A percentile compares a stretch with the other conserved stretches of the same genome.
phyloP scores from a whole-genome alignment of 2,329 filamentous ascomycete species.

The Fusarium redolens region DNA sequence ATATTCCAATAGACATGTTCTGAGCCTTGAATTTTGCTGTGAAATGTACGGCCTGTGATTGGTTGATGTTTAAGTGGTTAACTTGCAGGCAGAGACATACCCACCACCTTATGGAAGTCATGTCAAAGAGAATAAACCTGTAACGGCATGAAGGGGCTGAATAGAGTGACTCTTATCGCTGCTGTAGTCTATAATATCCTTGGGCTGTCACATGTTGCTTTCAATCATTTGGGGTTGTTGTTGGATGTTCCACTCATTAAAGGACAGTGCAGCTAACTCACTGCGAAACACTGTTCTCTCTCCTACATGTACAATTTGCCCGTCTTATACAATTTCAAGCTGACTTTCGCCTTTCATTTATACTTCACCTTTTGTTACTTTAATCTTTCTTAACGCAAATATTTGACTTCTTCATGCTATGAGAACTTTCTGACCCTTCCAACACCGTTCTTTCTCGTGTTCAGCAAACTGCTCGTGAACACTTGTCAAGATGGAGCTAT shows the following conservation, averaged over 20 bases:
- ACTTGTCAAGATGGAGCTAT: slow-evolving; percentile 44
- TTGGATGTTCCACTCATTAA: not conserved
- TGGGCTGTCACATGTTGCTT: not conserved
- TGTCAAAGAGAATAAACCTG: not conserved
- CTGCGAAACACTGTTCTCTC: slow-evolving; percentile 22
- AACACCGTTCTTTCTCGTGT: too few species aligned
- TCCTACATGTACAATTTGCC: slow-evolving; percentile 15
- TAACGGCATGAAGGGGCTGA: not conserved
- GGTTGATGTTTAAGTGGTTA: slow-evolving; percentile 13
- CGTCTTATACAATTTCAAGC: slow-evolving; percentile 20
- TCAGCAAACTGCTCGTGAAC: slow-evolving; percentile 21
- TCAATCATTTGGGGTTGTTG: not conserved
- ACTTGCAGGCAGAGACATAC: not conserved
- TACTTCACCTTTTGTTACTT: not conserved
- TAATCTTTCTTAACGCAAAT: too few species aligned
- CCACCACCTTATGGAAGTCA: not conserved
- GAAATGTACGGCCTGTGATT: slow-evolving; percentile 44
- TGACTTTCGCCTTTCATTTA: slow-evolving; percentile 3
- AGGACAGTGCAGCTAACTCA: slow-evolving; percentile 31
- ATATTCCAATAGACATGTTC: slow-evolving; percentile 52
- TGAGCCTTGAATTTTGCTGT: slow-evolving; percentile 42
- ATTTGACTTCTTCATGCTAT: not conserved
- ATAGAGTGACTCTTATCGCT: not conserved
- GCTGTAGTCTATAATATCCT: not conserved
- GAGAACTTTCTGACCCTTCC: not conserved